A percentile compares a stretch with the other conserved stretches of the same genome.
These are phyloP conservation scores for Phytomonas sp. DNA, from an alignment of 208 protist genomes.

Conservation along the genomic window DNA sequence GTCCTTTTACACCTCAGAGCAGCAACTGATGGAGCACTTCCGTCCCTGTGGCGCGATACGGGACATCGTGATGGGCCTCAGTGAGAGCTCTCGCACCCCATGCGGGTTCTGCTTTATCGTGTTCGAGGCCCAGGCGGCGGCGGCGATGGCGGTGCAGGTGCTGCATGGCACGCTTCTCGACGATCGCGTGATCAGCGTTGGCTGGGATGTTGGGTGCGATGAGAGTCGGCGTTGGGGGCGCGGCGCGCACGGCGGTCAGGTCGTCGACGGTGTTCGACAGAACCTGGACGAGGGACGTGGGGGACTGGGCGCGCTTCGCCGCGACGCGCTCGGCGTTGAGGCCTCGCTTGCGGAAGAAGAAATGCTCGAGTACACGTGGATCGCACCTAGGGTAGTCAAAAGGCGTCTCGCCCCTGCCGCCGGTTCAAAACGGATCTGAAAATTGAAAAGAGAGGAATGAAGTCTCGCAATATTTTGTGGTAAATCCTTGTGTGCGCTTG, in stretches of 20 bases:
- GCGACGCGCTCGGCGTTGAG: slow-evolving; percentile 51
- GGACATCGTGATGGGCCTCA: slow-evolving; percentile 97
- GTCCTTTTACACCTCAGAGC: slow-evolving; percentile 97
- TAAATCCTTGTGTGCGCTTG: not conserved
- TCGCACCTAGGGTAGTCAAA: slow-evolving; percentile 17
- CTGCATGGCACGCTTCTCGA: slow-evolving; percentile 68
- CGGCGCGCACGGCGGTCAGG: slow-evolving; percentile 82
- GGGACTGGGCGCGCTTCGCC: slow-evolving; percentile 76
- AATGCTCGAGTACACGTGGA: slow-evolving; percentile 60
- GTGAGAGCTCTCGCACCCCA: slow-evolving; percentile 89
- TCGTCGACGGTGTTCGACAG: slow-evolving; percentile 89
- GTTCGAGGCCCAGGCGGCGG: slow-evolving; percentile 87
- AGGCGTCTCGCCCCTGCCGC: not conserved
- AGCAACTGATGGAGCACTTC: slow-evolving; percentile 95
- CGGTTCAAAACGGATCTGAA: not conserved
- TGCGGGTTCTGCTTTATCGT: slow-evolving; percentile 99
- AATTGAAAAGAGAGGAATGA: not conserved
- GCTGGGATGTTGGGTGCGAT: slow-evolving; percentile 85
- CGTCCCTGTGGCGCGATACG: slow-evolving; percentile 89
- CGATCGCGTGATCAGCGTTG: slow-evolving; percentile 71
- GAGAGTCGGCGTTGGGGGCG: slow-evolving; percentile 72
- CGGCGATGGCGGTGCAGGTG: slow-evolving; percentile 86
- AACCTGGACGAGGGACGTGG: slow-evolving; percentile 89
- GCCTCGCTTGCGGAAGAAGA: slow-evolving; percentile 37
- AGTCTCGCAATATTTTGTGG: not conserved